phyloP scores from a whole-genome alignment of 2,329 filamentous ascomycete genomes.

The Verticillium longisporum region DNA sequence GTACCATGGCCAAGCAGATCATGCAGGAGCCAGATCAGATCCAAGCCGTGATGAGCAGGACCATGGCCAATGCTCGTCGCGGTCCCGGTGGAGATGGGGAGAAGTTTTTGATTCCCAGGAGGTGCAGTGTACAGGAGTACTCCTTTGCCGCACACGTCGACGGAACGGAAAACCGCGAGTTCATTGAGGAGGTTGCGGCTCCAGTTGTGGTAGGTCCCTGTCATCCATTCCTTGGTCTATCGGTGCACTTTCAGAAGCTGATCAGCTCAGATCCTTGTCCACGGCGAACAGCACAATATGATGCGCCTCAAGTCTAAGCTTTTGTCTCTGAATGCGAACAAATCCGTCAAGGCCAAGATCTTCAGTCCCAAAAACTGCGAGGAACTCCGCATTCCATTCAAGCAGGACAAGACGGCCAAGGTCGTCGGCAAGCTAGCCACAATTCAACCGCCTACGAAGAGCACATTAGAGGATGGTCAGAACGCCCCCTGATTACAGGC shows the following conservation, averaged over 20 bases:
- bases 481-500: conserved; percentile 62
- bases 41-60: conserved; percentile 82
- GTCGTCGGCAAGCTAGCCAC: conserved; percentile 91
- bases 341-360: conserved; percentile 78
- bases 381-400: conserved; percentile 90
- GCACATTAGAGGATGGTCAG: conserved; percentile 22
- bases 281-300: conserved; percentile 97
- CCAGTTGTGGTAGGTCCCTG: conserved; percentile 77
- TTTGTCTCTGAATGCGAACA: conserved; percentile 81
- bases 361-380: conserved; percentile 94
- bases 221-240: not conserved
- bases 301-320: conserved; percentile 93
- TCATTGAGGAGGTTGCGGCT: conserved; percentile 89
- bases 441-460: conserved; percentile 57
- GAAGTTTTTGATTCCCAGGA: conserved; percentile 82
- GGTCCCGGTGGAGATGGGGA: conserved; percentile 66
- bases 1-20: conserved; percentile 95
- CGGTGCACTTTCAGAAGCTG: not conserved
- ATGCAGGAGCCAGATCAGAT: conserved; percentile 94
- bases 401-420: conserved; percentile 89
- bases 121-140: conserved; percentile 90
- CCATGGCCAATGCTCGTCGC: conserved; percentile 55
- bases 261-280: conserved; percentile 76
- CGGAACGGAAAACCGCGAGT: conserved; percentile 89
- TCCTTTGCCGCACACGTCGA: conserved; percentile 97